Base-by-base conservation (phyloP, 352 stramenopile species). In the Stephanocyclus meneghinianus region DNA sequence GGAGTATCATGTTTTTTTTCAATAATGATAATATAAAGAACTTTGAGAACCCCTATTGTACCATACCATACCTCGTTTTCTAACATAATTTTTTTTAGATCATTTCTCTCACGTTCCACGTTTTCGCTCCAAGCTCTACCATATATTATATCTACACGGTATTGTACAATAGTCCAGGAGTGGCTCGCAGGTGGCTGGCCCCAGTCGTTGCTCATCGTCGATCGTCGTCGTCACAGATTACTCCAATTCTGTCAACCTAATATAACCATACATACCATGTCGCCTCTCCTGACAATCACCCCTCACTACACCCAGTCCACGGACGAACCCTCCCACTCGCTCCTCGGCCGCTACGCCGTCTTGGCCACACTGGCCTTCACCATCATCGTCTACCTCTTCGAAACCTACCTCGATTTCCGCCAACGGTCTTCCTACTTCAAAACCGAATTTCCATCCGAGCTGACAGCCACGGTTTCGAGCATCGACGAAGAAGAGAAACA, bases 341-440 rank as follows among this genome's bases (percentile, higher is more conserved):
- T 47, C 0, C 61, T 87, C 8, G 64, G 37, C 5, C 67, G 86
- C 59, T 88, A 85, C 74, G 84, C 81, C 15, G 47, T 93, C 32
- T 74, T 75, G 1, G 80, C 67, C 11, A 92, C 86, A 0, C 82
- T 98, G 21, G 63, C 93, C 3, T 98, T 98, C 80, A 95, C 95
- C 40, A 84, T 95, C 2, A 63, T 93, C 21, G 93, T 98, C 9
- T 98, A 97, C 77, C 69, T 94, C 0, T 95, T 97, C 29, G 96
- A 98, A 88, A 96, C 92, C 66, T 97, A 97, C 69, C 83, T 98
- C 55, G 94, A 98, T 80, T 78, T 93, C 16, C 91, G 91, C 73
- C 96, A 98, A 86, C 95, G 97, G 76, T 81, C 72, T 30, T 95
- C 95, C 56, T 94, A 98, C 47, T 81, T 96, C 72, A 93, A 96